These are phyloP conservation scores for Aspergillus carbonarius DNA, from an alignment of 2,329 filamentous ascomycete species.

Conservation along the genomic window DNA sequence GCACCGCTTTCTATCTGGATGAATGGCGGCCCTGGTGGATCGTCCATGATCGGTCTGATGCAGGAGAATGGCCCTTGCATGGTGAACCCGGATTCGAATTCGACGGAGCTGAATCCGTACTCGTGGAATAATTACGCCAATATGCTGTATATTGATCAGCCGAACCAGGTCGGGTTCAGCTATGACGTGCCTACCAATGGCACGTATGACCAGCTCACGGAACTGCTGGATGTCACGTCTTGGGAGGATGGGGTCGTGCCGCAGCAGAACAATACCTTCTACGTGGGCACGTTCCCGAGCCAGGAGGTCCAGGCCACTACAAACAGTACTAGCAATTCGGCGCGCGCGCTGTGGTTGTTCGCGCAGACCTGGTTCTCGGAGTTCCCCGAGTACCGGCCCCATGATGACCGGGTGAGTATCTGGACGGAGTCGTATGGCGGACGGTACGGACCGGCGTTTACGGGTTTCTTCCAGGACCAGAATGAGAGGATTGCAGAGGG, in stretches of 20 bases:
- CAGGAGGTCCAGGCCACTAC: constrained; percentile 46
- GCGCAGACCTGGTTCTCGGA: constrained; percentile 62
- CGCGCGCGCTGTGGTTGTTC: constrained; percentile 60
- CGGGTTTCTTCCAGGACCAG: constrained; percentile 43
- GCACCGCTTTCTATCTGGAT: constrained; percentile 63
- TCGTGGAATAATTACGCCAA: constrained; percentile 65
- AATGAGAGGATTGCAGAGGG: constrained; percentile 42
- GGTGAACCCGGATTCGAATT: constrained; percentile 53
- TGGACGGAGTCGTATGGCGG: constrained; percentile 50
- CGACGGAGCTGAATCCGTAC: constrained; percentile 56
- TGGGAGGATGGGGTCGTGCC: constrained; percentile 30
- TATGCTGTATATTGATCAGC: constrained; percentile 71
- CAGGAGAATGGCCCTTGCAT: constrained; percentile 55
- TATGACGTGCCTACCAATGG: constrained; percentile 49
- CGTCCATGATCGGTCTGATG: constrained; percentile 58
- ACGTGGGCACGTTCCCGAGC: constrained; percentile 54
- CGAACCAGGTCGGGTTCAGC: constrained; percentile 59
- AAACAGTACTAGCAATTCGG: constrained; percentile 54
- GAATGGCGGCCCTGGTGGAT: constrained; percentile 61
- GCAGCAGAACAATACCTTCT: constrained; percentile 53
- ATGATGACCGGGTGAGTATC: constrained; percentile 51
- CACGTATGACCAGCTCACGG: constrained; percentile 34
- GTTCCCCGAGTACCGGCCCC: constrained; percentile 62
- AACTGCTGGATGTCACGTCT: constrained; percentile 26
- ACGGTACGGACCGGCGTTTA: constrained; percentile 44